phyloP scores from a whole-genome alignment of 2,329 filamentous ascomycete genomes.

The Diaporthe vaccinii region DNA sequence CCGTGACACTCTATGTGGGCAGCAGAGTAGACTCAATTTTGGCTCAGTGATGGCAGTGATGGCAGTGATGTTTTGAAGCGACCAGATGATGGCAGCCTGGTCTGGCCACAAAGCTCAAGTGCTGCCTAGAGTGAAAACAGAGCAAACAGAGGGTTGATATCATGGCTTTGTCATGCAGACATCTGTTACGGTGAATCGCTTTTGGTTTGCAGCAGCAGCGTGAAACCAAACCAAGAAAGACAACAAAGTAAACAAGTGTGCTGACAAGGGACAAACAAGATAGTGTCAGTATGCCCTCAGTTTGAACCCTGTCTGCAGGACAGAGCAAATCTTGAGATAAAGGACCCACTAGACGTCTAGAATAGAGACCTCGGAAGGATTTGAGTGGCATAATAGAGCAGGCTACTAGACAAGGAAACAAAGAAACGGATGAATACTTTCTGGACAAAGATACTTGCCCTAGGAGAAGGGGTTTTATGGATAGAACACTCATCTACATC shows the following conservation, averaged over 20 bases:
- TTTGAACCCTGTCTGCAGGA: background rate
- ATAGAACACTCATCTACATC: background rate
- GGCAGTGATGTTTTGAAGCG: background rate
- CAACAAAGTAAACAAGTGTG: background rate
- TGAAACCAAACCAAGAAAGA: background rate
- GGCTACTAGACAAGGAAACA: background rate
- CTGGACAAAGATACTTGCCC: background rate
- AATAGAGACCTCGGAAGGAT: background rate
- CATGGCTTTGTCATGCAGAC: background rate
- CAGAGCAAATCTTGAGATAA: background rate
- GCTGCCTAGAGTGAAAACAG: background rate
- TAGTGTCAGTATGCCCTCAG: background rate
- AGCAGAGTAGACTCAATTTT: background rate
- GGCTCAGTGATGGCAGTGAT: background rate
- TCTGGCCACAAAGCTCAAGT: background rate
- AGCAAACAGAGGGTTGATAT: background rate
- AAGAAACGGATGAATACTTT: background rate
- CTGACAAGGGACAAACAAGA: background rate
- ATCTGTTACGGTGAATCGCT: background rate
- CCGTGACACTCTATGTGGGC: background rate
- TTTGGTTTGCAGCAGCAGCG: background rate
- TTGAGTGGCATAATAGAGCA: background rate
- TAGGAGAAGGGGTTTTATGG: background rate
- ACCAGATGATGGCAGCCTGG: background rate
- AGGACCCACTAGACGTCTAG: background rate